Conservation (phyloP, 805 yeast genomes). For the Candida arabinofermentans region DNA sequence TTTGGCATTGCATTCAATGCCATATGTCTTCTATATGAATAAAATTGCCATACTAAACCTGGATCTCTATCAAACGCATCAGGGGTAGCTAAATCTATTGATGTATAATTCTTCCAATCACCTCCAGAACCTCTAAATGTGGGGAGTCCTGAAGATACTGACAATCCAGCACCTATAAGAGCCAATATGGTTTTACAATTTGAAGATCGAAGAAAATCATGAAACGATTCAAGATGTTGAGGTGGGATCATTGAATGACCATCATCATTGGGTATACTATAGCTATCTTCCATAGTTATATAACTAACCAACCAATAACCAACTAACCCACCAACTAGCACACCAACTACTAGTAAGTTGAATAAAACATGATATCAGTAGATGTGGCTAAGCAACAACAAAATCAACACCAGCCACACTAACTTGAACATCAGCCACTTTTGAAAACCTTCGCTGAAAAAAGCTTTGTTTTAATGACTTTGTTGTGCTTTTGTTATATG, state of each 20-base stretch:
- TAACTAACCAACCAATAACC: no score
- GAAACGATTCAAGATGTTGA: constrained; percentile 35
- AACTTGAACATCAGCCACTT: no score
- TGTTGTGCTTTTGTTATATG: no score
- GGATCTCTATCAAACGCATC: constrained; percentile 86
- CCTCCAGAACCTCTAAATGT: constrained; percentile 73
- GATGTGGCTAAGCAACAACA: no score
- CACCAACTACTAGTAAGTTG: no score
- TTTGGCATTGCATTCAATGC: constrained; percentile 73
- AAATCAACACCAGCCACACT: no score
- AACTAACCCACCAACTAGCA: no score
- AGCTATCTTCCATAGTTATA: no score
- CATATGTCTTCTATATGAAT: constrained; percentile 59
- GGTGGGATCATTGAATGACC: background rate
- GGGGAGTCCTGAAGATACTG: constrained; percentile 72
- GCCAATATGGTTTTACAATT: constrained; percentile 51
- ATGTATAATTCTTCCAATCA: constrained; percentile 70
- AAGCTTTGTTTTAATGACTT: no score
- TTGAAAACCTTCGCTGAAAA: no score
- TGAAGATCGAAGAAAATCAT: constrained; percentile 31
- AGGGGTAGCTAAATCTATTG: constrained; percentile 85
- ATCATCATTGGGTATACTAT: background rate
- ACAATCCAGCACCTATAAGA: constrained; percentile 79
- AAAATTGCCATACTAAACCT: constrained; percentile 86
- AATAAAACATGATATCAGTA: no score